Evolutionary conservation across 441 rosid species (phyloP).

Genomic region (Arabidopsis lyrata): DNA sequence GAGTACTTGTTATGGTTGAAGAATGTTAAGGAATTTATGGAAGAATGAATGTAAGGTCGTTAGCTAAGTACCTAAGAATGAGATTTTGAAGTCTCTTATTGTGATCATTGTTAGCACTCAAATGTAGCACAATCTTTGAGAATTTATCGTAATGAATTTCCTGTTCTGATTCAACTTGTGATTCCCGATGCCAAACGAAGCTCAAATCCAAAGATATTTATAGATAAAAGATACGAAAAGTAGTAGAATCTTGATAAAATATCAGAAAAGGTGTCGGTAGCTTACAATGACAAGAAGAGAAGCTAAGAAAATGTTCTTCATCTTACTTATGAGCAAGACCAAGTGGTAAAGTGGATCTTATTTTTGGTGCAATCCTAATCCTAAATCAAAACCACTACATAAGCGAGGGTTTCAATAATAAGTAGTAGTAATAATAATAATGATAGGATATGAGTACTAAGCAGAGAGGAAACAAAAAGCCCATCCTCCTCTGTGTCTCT

Average conservation of each 20-base stretch:
- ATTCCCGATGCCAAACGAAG: not conserved
- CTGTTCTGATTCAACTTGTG: not conserved
- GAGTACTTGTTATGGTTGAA: conserved; percentile 77
- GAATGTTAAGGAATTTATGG: conserved; percentile 72
- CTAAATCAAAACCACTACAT: conserved; percentile 48
- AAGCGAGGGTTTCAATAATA: conserved; percentile 43
- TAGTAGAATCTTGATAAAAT: not conserved
- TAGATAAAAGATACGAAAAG: not conserved
- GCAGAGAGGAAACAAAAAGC: conserved; percentile 47
- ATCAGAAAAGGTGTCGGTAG: conserved; percentile 32
- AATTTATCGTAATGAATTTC: not conserved
- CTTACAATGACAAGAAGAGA: conserved; percentile 35
- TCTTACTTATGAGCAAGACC: conserved; percentile 40
- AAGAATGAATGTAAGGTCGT: conserved; percentile 29
- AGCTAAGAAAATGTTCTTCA: conserved; percentile 31
- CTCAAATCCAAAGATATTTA: not conserved
- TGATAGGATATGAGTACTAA: conserved; percentile 33
- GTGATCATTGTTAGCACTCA: not conserved
- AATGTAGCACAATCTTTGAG: conserved; percentile 14
- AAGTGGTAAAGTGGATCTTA: conserved; percentile 36
- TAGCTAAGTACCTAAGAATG: not conserved
- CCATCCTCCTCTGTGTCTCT: conserved; percentile 38
- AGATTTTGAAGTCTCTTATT: not conserved
- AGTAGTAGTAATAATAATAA: conserved; percentile 9
- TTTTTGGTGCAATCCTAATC: conserved; percentile 40